Conservation (phyloP, 2,329 filamentous ascomycete species). For the Aspergillus puulaauensis region DNA sequence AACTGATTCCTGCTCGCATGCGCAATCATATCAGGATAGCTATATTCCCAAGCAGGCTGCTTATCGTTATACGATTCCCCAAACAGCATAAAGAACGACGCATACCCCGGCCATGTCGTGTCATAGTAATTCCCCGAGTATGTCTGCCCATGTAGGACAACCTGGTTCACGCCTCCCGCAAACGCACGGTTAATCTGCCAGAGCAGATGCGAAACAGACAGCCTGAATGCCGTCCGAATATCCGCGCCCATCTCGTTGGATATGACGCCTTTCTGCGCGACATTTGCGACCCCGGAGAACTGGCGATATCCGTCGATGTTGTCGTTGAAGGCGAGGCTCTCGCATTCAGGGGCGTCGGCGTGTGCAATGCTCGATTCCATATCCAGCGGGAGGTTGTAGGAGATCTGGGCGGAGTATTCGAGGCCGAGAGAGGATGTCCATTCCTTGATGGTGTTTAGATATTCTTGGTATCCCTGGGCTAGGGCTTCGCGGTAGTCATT, state of each 20-base stretch:
- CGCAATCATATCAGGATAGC: neutral
- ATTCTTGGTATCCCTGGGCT: slow-evolving; percentile 28
- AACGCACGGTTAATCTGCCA: slow-evolving; percentile 40
- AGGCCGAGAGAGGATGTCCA: slow-evolving; percentile 33
- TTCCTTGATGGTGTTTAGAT: slow-evolving; percentile 28
- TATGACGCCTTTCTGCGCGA: slow-evolving; percentile 40
- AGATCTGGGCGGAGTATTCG: slow-evolving; percentile 40
- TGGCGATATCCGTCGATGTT: slow-evolving; percentile 44
- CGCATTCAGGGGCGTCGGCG: slow-evolving; percentile 44
- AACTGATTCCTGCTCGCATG: neutral
- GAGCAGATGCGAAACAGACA: slow-evolving; percentile 28
- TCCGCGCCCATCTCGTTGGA: slow-evolving; percentile 42
- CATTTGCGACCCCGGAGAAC: slow-evolving; percentile 40
- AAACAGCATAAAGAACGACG: slow-evolving; percentile 47
- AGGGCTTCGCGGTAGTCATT: slow-evolving; percentile 25
- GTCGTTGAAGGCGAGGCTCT: slow-evolving; percentile 38
- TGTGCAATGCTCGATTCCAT: slow-evolving; percentile 40
- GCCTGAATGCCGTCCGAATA: slow-evolving; percentile 18
- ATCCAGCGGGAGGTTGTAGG: slow-evolving; percentile 46
- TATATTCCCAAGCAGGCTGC: slow-evolving; percentile 35
- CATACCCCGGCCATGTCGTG: slow-evolving; percentile 52
- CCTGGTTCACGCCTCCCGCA: slow-evolving; percentile 44
- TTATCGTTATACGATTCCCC: slow-evolving; percentile 41
- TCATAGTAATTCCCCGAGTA: slow-evolving; percentile 44
- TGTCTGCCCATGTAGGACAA: slow-evolving; percentile 47